Evolutionary conservation across 495 filamentous ascomycete genomes (phyloP).

Genomic region (Rostrohypoxylon terebratum): DNA sequence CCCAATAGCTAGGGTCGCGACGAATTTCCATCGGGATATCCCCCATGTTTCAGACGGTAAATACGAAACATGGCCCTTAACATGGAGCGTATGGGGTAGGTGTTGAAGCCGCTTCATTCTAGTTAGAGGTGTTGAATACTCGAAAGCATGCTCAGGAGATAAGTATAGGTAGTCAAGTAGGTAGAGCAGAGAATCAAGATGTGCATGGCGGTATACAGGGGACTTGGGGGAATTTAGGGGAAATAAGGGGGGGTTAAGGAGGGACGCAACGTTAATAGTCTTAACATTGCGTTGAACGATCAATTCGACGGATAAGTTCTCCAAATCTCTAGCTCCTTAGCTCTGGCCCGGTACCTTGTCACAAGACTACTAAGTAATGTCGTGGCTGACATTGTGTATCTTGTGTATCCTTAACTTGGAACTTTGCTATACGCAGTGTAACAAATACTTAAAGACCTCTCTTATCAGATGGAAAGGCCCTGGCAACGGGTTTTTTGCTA

Average conservation of each 20-base stretch:
- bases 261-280: not conserved
- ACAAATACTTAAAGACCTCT: not conserved
- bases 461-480: not conserved
- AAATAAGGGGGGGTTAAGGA: not conserved
- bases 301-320: conserved; percentile 1
- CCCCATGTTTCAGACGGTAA: not conserved
- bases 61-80: not conserved
- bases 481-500: not conserved
- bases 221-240: not conserved
- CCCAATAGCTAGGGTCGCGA: not conserved
- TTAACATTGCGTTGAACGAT: not conserved
- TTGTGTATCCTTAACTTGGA: not conserved
- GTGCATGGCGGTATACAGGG: not conserved
- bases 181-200: not conserved
- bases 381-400: not conserved
- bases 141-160: not conserved
- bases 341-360: not conserved
- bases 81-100: not conserved
- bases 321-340: no score
- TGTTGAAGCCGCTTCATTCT: conserved; percentile 22
- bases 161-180: not conserved
- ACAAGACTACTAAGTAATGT: not conserved
- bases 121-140: not conserved
- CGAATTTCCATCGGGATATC: conserved; percentile 21
- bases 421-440: not conserved